These are phyloP conservation scores for Talaromyces marneffei DNA, from an alignment of 2,329 filamentous ascomycete genomes.

Conservation along the genomic window DNA sequence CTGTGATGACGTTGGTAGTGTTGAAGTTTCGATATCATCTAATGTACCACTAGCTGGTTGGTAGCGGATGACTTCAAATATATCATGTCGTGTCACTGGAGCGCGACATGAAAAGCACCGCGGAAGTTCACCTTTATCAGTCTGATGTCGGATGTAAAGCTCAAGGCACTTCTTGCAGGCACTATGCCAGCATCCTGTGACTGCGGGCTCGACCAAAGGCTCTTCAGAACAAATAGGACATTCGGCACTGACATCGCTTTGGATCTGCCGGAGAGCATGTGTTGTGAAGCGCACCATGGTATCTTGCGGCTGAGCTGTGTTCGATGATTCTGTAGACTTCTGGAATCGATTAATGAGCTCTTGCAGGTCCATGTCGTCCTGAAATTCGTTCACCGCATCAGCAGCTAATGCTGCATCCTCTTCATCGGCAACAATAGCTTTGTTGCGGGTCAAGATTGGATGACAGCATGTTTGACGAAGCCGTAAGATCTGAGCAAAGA, in stretches of 20 bases:
- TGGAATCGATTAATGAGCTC: constrained; percentile 81
- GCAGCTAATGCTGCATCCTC: constrained; percentile 71
- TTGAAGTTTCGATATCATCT: constrained; percentile 41
- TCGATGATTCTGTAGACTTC: constrained; percentile 56
- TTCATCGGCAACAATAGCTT: constrained; percentile 78
- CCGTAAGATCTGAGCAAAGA: constrained; percentile 92
- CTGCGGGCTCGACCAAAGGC: constrained; percentile 88
- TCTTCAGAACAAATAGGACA: constrained; percentile 95
- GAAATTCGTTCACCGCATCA: constrained; percentile 72
- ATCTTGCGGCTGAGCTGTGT: constrained; percentile 41
- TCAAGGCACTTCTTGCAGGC: constrained; percentile 92
- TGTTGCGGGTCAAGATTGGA: constrained; percentile 80
- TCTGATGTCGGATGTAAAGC: constrained; percentile 82
- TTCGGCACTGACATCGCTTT: constrained; percentile 79
- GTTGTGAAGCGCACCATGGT: constrained; percentile 72
- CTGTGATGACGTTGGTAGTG: constrained; percentile 30
- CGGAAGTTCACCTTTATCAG: constrained; percentile 66
- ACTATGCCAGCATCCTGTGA: constrained; percentile 96
- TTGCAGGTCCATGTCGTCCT: constrained; percentile 93
- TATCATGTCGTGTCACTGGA: constrained; percentile 70
- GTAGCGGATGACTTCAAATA: constrained; percentile 87
- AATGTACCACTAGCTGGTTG: constrained; percentile 41
- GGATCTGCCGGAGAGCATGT: constrained; percentile 83
- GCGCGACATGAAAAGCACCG: constrained; percentile 89
- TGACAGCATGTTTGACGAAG: constrained; percentile 93